Percentiles rank a stretch among this genome's conserved stretches.
phyloP scores from a whole-genome alignment of 306 rosid genomes.

The Pyrus pyrifolia region DNA sequence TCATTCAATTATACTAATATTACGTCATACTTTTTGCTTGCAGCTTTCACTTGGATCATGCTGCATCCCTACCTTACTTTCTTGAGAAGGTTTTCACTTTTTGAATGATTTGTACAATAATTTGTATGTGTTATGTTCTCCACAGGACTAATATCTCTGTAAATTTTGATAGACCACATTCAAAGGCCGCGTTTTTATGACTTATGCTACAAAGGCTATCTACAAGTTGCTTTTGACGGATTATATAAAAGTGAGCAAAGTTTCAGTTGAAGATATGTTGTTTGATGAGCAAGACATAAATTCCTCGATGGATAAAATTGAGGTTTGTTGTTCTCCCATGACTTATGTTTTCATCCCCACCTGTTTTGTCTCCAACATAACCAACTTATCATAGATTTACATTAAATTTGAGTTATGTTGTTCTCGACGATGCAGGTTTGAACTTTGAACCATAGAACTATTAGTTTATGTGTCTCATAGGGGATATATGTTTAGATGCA shows the following conservation, averaged over 20 bases:
- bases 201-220: constrained; percentile 90
- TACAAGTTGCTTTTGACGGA: constrained; percentile 79
- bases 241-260: constrained; percentile 86
- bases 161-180: constrained; percentile 55
- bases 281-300: constrained; percentile 81
- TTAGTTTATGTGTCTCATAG: neutral
- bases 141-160: constrained; percentile 6
- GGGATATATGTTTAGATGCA: neutral
- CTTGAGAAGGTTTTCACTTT: constrained; percentile 55
- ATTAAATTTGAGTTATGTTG: neutral
- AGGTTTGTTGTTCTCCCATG: constrained; percentile 36
- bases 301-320: constrained; percentile 95
- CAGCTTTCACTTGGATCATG: constrained; percentile 92
- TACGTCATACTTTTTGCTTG: constrained; percentile 3
- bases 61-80: constrained; percentile 92
- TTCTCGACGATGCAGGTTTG: neutral
- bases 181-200: constrained; percentile 91
- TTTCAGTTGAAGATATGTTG: constrained; percentile 88
- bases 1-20: neutral
- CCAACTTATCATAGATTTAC: neutral
- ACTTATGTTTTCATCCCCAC: neutral
- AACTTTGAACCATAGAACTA: neutral
- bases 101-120: neutral
- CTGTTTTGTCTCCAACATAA: neutral
- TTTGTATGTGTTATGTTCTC: neutral